These are phyloP conservation scores for Leavenworthia alabamica DNA, from an alignment of 345 rosid species.

Conservation along the genomic window DNA sequence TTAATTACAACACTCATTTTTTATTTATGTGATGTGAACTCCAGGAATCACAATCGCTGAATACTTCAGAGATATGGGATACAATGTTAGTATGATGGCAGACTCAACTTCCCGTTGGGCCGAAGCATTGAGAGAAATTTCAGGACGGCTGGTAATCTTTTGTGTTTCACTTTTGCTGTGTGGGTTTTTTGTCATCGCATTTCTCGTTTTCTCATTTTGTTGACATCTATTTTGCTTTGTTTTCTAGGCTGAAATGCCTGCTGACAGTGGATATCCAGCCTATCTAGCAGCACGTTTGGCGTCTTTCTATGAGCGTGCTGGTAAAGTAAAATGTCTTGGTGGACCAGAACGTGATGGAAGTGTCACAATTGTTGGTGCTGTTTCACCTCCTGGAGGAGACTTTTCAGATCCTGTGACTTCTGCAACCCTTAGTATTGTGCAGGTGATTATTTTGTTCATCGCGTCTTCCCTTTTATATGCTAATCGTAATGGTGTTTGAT, in stretches of 20 bases:
- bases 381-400: conserved; percentile 99
- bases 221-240: conserved; percentile 18
- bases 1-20: neutral
- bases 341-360: conserved; percentile 97
- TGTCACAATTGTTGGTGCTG: conserved; percentile 99
- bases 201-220: neutral
- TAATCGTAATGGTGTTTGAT: neutral
- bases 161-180: neutral
- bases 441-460: conserved; percentile 45
- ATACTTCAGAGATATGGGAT: conserved; percentile 98
- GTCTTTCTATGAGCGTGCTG: conserved; percentile 98
- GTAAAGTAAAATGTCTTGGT: conserved; percentile 98
- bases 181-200: neutral
- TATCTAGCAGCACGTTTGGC: conserved; percentile 98
- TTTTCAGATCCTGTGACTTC: too few relatives aligned
- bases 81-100: conserved; percentile 99
- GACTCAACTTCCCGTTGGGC: conserved; percentile 99
- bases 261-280: conserved; percentile 99
- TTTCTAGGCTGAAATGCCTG: conserved; percentile 99
- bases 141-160: conserved; percentile 81
- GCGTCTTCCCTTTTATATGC: neutral
- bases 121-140: conserved; percentile 99
- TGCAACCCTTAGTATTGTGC: too few relatives aligned
- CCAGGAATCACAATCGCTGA: conserved; percentile 98
- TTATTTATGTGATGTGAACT: neutral